A percentile compares a stretch with the other conserved stretches of the same genome.
Conservation (phyloP, 2,329 filamentous ascomycete species). For the Ascochyta lentis region DNA sequence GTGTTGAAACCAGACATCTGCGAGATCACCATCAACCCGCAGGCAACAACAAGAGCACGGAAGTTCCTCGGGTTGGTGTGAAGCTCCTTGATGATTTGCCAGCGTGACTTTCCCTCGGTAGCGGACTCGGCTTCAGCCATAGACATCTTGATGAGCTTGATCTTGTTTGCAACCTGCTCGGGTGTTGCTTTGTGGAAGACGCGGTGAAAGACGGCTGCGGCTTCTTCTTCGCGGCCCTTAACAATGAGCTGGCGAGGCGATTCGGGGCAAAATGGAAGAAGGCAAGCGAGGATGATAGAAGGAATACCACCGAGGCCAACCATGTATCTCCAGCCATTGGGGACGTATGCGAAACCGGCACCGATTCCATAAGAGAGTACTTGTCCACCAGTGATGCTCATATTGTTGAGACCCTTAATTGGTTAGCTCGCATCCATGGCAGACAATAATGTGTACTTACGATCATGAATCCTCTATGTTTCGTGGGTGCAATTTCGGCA, state of each 20-base stretch:
- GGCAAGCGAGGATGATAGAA: slow-evolving; percentile 52
- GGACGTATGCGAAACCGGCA: slow-evolving; percentile 44
- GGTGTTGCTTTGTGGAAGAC: slow-evolving; percentile 54
- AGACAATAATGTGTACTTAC: background rate
- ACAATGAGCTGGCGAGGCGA: slow-evolving; percentile 57
- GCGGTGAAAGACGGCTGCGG: slow-evolving; percentile 14
- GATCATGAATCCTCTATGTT: slow-evolving; percentile 58
- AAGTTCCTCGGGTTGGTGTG: slow-evolving; percentile 54
- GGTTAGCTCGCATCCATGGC: background rate
- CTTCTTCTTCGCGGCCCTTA: slow-evolving; percentile 54
- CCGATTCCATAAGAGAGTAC: slow-evolving; percentile 40
- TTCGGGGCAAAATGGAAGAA: slow-evolving; percentile 55
- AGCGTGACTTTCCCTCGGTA: slow-evolving; percentile 51
- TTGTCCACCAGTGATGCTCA: slow-evolving; percentile 47
- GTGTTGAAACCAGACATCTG: slow-evolving; percentile 58
- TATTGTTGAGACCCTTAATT: slow-evolving; percentile 53
- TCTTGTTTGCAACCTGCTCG: slow-evolving; percentile 55
- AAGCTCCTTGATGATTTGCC: slow-evolving; percentile 56
- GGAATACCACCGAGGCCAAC: slow-evolving; percentile 40
- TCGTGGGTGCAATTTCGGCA: slow-evolving; percentile 58
- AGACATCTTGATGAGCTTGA: slow-evolving; percentile 50
- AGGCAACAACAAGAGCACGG: slow-evolving; percentile 55
- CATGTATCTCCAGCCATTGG: slow-evolving; percentile 58
- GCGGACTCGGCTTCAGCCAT: slow-evolving; percentile 51
- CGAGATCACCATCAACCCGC: slow-evolving; percentile 60